Evolutionary conservation across 208 protist species (phyloP), one percentile per base, ranked within the genome.

Genomic region (Strigomonas oncopelti): DNA sequence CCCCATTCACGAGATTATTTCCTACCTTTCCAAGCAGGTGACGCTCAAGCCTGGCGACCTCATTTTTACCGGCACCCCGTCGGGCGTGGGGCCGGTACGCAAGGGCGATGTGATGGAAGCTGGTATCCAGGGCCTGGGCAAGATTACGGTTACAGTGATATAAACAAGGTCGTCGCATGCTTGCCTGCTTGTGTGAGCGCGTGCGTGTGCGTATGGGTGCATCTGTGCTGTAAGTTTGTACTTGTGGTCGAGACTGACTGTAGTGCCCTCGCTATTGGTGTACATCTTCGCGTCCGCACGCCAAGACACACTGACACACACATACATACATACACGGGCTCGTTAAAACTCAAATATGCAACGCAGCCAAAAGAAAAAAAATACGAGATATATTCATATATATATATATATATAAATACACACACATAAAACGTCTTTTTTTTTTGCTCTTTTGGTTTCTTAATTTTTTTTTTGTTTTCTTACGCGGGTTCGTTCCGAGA

Each of bases 11-110:
- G 83, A 87, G 60, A 38, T 88, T 7, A 78, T 96, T 24, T 58
- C 83, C 28, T 71, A 80, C 36, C 61, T 93, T 20, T 92, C 84
- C 25, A 74, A 83, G 36, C 76, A 86, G 22, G 87, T 97, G 16
- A 78, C 84, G 3, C 74, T 97, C n/a, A 65, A 80, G 13, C 85
- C 87, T 4, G 88, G 87, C 2, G 92, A 97, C 71, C 65, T 97
- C 36, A 78, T 97, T 62, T 91, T 86, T 61, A 95, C 88, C 8
- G 92, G 92, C 20, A 96, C 91, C 7, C 91, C 91, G 18, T 64
- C 81, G 20, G 89, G 89, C n/a, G 89, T 96, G 0, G 81, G 87
- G 24, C 79, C 83, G 3, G 81, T 96, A 25, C 79, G 78, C 3
- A 48, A 57, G 22, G 91, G 91, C 4, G 85, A 96, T 38, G 71